These are phyloP conservation scores for Tetracladium maxilliforme DNA, from an alignment of 2,329 filamentous ascomycete species.

Conservation along the genomic window DNA sequence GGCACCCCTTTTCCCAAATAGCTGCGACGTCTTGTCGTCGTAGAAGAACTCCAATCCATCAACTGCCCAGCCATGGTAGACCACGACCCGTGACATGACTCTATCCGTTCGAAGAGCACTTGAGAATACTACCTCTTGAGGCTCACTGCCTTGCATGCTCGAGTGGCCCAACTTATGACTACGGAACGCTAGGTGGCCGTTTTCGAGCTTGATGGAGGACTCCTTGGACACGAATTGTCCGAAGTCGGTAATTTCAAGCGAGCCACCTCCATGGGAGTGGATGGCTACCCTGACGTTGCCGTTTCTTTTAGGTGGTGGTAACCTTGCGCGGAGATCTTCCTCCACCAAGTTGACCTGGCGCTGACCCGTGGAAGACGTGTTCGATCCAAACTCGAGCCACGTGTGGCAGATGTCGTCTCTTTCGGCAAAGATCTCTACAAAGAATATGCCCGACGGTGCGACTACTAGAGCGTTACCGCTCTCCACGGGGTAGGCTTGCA, in stretches of 20 bases:
- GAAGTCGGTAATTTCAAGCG: constrained; percentile 66
- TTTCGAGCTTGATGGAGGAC: constrained; percentile 60
- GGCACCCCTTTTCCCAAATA: constrained; percentile 73
- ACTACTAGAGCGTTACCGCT: constrained; percentile 62
- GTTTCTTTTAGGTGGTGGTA: constrained; percentile 62
- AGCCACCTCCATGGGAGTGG: constrained; percentile 62
- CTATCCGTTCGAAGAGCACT: constrained; percentile 54
- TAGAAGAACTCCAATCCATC: constrained; percentile 89
- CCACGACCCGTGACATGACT: constrained; percentile 57
- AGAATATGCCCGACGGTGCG: constrained; percentile 69
- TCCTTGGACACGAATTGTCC: constrained; percentile 53
- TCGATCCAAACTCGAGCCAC: constrained; percentile 67
- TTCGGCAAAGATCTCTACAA: constrained; percentile 68
- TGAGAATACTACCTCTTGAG: constrained; percentile 61
- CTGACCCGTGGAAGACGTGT: constrained; percentile 43
- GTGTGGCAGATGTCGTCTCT: constrained; percentile 67
- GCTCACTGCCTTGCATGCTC: constrained; percentile 52
- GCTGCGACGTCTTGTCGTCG: constrained; percentile 68
- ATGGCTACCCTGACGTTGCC: constrained; percentile 51
- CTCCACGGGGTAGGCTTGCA: constrained; percentile 79
- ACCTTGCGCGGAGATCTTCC: constrained; percentile 51
- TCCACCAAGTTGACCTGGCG: constrained; percentile 65
- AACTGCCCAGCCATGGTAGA: constrained; percentile 64
- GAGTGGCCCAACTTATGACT: constrained; percentile 62
- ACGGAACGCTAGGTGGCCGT: constrained; percentile 59